Evolutionary conservation across 768 basidiomycete genomes (phyloP), one percentile per base, ranked within the genome.

Genomic region (Amanita molliuscula): DNA sequence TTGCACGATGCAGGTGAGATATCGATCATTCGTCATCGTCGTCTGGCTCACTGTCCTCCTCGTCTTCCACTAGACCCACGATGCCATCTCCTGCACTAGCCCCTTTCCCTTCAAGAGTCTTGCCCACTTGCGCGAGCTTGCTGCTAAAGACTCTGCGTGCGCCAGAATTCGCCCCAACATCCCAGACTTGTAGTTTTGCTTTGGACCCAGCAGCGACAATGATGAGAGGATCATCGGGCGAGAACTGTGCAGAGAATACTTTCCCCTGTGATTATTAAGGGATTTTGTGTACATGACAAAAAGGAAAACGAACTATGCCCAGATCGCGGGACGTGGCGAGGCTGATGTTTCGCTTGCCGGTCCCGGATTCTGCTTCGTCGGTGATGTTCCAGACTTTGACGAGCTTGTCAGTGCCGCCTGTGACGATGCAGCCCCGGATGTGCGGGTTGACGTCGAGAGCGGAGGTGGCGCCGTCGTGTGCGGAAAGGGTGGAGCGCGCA

Each of bases 371-470:
- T 31, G 73, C 73, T 41, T 80, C 81, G 53, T 87, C 84, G 37
- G 69, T 71, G 42, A 95, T 72, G 60, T 97, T 97, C 96, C 96
- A 99, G 3, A 98, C 74, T 65, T 98, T 97, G 62, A 96, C 89
- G 29, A 90, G 70, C 62, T 94, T 96, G 72, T 98, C 96, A 16
- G 85, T 83, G 2, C 96, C 96, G 16, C 95, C 96, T 0, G 96
- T 98, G 15, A 78, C 90, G 56, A 99, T 72, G 65, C 89, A 94
- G 1, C 96, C 96, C 48, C 79, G 81, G 35, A 98, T 75, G 60
- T 90, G 82, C 3, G 92, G 82, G 62, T 91, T 96, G 54, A 97
- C 76, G 62, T 98, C 96, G 41, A 99, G 71, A 1, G 88, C 82
- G 2, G 90, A 89, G 8, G 81, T 84, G 0, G 92, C 82, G 13